Conservation (phyloP, 345 rosid genomes). For the Salix exigua region DNA sequence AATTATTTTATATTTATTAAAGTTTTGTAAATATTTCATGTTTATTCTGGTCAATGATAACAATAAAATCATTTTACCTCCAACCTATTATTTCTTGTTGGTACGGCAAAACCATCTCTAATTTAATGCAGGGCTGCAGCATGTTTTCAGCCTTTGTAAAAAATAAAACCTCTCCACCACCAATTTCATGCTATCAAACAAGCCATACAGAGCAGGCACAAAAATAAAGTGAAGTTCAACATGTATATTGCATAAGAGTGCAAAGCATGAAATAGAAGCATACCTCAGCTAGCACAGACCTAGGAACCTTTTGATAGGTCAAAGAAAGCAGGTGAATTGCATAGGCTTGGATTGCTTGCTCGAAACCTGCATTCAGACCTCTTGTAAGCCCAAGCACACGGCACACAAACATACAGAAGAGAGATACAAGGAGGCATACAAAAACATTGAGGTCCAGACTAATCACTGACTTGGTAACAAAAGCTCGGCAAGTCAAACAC, state of each 20-base stretch:
- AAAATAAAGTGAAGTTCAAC: not conserved
- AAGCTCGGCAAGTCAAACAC: not conserved
- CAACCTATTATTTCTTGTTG: not conserved
- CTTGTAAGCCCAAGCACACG: conserved; percentile 17
- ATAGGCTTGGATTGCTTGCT: conserved; percentile 84
- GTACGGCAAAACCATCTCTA: not conserved
- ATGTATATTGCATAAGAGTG: not conserved
- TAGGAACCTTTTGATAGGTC: conserved; percentile 88
- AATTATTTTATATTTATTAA: too few species aligned
- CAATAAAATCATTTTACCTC: not conserved
- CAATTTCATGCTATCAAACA: not conserved
- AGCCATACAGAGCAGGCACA: not conserved
- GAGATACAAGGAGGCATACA: not conserved
- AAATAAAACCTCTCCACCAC: not conserved
- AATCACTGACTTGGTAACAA: not conserved
- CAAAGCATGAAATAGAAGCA: conserved; percentile 12
- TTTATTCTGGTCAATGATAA: too few species aligned
- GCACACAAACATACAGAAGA: not conserved
- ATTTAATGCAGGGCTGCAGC: not conserved
- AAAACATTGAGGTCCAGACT: not conserved
- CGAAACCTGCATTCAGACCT: conserved; percentile 65
- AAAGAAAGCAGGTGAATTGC: conserved; percentile 83
- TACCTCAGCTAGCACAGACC: conserved; percentile 93
- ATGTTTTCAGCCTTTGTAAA: not conserved
- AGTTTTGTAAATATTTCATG: too few species aligned